Evolutionary conservation across 2,329 filamentous ascomycete species (phyloP).

Genomic region (Penicillium expansum): DNA sequence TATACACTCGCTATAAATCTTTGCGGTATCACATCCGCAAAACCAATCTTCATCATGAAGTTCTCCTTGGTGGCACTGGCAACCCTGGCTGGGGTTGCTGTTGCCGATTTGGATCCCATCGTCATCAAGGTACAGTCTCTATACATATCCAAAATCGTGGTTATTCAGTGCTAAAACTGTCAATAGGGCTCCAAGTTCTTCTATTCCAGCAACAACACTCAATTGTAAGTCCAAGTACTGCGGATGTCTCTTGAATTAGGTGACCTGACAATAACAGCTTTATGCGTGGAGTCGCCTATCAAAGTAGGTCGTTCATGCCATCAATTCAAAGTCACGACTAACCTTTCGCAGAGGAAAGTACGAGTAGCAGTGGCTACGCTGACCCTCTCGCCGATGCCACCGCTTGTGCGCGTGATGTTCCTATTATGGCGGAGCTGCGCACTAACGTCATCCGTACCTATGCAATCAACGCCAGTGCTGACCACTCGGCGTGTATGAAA

Average conservation of each 20-base stretch:
- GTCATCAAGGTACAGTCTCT: conserved; percentile 58
- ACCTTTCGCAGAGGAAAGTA: conserved; percentile 46
- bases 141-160: neutral
- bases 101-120: conserved; percentile 55
- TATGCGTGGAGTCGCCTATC: conserved; percentile 90
- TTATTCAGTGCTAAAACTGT: neutral
- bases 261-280: conserved; percentile 54
- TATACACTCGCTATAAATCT: conserved; percentile 3
- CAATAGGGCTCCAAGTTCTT: conserved; percentile 75
- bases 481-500: conserved; percentile 81
- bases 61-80: conserved; percentile 49
- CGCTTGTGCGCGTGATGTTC: conserved; percentile 77
- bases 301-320: conserved; percentile 50
- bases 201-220: conserved; percentile 71
- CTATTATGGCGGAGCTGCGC: conserved; percentile 69
- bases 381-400: conserved; percentile 74
- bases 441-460: conserved; percentile 94
- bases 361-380: conserved; percentile 56
- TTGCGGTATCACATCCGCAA: neutral
- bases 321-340: neutral
- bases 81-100: conserved; percentile 44
- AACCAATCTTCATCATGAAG: conserved; percentile 45
- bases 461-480: conserved; percentile 71
- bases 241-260: conserved; percentile 15
- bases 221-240: conserved; percentile 56